A percentile compares a stretch with the other conserved stretches of the same genome.
phyloP scores from a whole-genome alignment of 2,329 filamentous ascomycete genomes.

The Neofusicoccum kwambonambiense region DNA sequence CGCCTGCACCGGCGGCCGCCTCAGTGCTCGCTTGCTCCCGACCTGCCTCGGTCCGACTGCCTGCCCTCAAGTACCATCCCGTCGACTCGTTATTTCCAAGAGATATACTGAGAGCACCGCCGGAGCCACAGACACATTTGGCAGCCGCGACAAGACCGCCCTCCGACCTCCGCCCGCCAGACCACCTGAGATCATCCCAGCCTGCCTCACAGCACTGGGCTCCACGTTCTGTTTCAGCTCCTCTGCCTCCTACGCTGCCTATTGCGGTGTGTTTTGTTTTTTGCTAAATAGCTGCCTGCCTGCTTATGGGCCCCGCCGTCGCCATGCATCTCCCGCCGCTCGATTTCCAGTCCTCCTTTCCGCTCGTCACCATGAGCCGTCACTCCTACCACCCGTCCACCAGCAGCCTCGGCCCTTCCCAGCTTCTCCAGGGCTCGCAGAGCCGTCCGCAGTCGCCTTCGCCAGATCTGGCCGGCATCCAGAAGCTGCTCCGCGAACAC shows the following conservation, averaged over 20 bases:
- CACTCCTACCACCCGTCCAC: constrained; percentile 19
- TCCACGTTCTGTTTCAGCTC: not conserved
- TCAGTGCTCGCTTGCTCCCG: constrained; percentile 1
- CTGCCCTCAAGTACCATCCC: no score
- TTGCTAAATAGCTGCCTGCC: not conserved
- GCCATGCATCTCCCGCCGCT: constrained; percentile 35
- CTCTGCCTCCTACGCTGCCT: not conserved
- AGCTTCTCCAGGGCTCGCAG: not conserved
- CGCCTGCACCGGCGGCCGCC: not conserved
- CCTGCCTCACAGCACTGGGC: not conserved
- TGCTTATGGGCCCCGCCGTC: not conserved
- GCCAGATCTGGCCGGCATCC: constrained; percentile 33
- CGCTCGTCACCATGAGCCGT: constrained; percentile 35
- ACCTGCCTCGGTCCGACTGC: constrained; percentile 14
- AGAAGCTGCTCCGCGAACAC: constrained; percentile 31
- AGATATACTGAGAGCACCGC: not conserved
- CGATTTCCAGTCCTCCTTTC: constrained; percentile 31
- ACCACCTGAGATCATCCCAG: not conserved
- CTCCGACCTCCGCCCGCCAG: not conserved
- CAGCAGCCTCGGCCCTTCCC: not conserved
- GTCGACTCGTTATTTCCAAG: not conserved
- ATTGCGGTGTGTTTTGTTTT: not conserved
- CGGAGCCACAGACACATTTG: not conserved
- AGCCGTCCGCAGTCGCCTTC: constrained; percentile 10
- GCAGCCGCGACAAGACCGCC: not conserved